A percentile compares a stretch with the other conserved stretches of the same genome.
These are phyloP conservation scores for Picea glauca DNA, from an alignment of 75 land plant genomes.

Conservation along the genomic window DNA sequence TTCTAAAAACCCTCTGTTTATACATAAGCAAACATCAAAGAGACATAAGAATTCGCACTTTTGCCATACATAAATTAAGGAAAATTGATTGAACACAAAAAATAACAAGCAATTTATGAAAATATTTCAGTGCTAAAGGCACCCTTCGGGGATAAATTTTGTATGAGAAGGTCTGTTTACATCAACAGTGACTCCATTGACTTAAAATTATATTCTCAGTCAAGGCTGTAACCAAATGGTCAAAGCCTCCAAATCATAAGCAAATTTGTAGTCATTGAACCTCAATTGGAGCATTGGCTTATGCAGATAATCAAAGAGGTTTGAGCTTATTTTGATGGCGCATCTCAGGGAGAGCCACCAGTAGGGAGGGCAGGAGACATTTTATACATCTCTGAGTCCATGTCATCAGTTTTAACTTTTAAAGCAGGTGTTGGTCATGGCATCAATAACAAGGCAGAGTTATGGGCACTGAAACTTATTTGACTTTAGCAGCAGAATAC, in stretches of 20 bases:
- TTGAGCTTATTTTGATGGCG: no score
- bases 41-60: background rate
- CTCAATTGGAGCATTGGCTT: background rate
- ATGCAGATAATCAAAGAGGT: background rate
- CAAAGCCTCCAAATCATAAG: background rate
- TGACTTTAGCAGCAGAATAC: no score
- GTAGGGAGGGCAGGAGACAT: no score
- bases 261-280: background rate
- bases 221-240: background rate
- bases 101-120: background rate
- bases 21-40: background rate
- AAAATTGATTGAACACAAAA: background rate
- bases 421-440: no score
- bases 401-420: no score
- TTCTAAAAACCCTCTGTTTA: slow-evolving; percentile 70
- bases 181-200: background rate
- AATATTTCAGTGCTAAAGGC: background rate
- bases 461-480: no score
- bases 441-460: no score
- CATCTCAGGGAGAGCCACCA: no score
- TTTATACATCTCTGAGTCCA: no score
- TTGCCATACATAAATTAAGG: background rate
- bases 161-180: background rate
- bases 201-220: background rate
- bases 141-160: background rate